Conservation (phyloP, 2,329 filamentous ascomycete genomes). For the Periconia sp. region DNA sequence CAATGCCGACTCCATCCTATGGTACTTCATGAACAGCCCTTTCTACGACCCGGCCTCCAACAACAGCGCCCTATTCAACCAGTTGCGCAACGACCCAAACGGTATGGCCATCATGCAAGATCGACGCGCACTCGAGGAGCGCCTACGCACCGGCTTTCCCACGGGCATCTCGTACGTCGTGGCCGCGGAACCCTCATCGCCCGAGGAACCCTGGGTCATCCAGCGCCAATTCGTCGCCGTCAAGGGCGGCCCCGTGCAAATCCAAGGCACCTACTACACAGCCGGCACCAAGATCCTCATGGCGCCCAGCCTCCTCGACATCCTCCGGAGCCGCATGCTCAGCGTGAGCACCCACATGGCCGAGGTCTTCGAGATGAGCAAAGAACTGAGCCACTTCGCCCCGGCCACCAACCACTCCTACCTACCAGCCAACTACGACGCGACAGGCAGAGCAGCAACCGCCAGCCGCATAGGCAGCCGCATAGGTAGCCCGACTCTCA, state of each 20-base stretch:
- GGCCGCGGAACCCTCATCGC: slow-evolving; percentile 57
- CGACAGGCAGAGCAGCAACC: slow-evolving; percentile 20
- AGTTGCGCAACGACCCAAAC: slow-evolving; percentile 53
- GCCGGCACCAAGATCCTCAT: slow-evolving; percentile 63
- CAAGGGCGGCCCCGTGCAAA: slow-evolving; percentile 47
- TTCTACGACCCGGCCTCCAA: slow-evolving; percentile 65
- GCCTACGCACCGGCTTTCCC: slow-evolving; percentile 52
- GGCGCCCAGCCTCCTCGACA: slow-evolving; percentile 62
- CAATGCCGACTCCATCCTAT: slow-evolving; percentile 50
- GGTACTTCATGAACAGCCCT: slow-evolving; percentile 64
- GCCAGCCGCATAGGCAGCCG: slow-evolving; percentile 30
- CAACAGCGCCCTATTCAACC: slow-evolving; percentile 57
- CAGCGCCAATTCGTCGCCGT: slow-evolving; percentile 54
- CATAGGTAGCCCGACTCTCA: slow-evolving; percentile 23
- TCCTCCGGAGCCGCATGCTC: slow-evolving; percentile 59
- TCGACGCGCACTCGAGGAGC: slow-evolving; percentile 58
- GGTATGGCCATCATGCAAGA: slow-evolving; percentile 56
- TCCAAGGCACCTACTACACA: slow-evolving; percentile 62
- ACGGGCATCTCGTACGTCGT: slow-evolving; percentile 63
- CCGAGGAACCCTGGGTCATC: slow-evolving; percentile 61
- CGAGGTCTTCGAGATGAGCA: slow-evolving; percentile 57
- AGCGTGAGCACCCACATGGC: slow-evolving; percentile 58
- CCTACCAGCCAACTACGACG: slow-evolving; percentile 51
- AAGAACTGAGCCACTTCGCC: slow-evolving; percentile 58
- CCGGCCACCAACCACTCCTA: slow-evolving; percentile 64